Base-by-base conservation (phyloP, 2,329 filamentous ascomycete species). In the Drechslera avenae region DNA sequence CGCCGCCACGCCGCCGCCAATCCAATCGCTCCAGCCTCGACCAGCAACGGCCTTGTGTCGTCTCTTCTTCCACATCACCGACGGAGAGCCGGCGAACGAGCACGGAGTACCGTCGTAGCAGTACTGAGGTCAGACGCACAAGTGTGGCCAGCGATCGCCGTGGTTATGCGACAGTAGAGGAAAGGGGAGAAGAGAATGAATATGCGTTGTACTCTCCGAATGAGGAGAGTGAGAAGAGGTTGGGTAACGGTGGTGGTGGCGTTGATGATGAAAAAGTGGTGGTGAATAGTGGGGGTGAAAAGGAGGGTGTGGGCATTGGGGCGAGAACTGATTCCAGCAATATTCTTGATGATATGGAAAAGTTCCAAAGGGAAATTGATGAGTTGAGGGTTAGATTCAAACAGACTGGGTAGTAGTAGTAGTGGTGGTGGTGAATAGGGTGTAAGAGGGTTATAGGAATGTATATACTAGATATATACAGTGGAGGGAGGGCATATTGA, bases 331-430 rank as follows among this genome's bases (percentile, higher is more conserved):
- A 61, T 30, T 54, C 63, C 7, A 60, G 50, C 13, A 72, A 64
- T 49, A 71, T 75, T 4, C 49, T 75, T 12, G 69, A 72, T 41
- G 72, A 75, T 41, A 71, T 75, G 71, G 71, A 73, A 28, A 67
- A 59, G 53, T 73, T 75, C 23, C 72, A 75, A 53, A 60, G 62
- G 6, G 72, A 75, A 59, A 71, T 75, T 54, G 72, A 75, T 37
- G 71, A 68, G 59, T 40, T 75, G 57, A 64, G 68, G 51, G 50
- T 56, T n/a, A 52, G 55, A 46, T 73, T 64, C 49, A 60, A 62
- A 23, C 44, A 65, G 26, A 2, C 26, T 2, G 26, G 26, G 3
- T 28, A 28, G 26, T 28, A 23, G 7, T 23, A 7, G 21, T 7
- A 23, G 7, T 28, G 23, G 23, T 10, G 9, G 3, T 28, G 26